Conservation (phyloP, 2,329 filamentous ascomycete genomes). For the Stemphylium beticola region DNA sequence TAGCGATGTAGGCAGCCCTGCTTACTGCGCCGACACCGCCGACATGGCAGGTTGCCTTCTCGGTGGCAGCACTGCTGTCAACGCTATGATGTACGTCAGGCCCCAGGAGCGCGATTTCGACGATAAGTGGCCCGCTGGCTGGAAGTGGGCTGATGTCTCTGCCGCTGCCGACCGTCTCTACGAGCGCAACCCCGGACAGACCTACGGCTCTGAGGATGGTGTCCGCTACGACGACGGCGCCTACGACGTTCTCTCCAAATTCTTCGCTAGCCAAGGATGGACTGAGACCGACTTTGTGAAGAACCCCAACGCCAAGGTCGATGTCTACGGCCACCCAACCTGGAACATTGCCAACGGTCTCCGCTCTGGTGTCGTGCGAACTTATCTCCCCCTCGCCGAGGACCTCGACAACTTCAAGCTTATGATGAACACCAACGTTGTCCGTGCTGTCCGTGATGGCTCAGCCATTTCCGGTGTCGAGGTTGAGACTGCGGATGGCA, state of each 20-base stretch:
- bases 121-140: slow-evolving; percentile 73
- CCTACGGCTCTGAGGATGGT: slow-evolving; percentile 68
- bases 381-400: slow-evolving; percentile 69
- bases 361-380: slow-evolving; percentile 71
- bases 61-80: slow-evolving; percentile 70
- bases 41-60: slow-evolving; percentile 74
- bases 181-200: slow-evolving; percentile 71
- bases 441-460: slow-evolving; percentile 67
- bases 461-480: slow-evolving; percentile 69
- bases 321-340: slow-evolving; percentile 65
- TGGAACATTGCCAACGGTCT: slow-evolving; percentile 71
- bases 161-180: slow-evolving; percentile 70
- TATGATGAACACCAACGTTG: slow-evolving; percentile 69
- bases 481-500: slow-evolving; percentile 53
- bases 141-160: slow-evolving; percentile 69
- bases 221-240: slow-evolving; percentile 68
- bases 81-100: slow-evolving; percentile 51
- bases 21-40: slow-evolving; percentile 67
- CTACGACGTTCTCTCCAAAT: slow-evolving; percentile 67
- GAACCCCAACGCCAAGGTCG: slow-evolving; percentile 66
- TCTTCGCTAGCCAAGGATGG: slow-evolving; percentile 67
- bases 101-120: slow-evolving; percentile 65
- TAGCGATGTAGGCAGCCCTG: slow-evolving; percentile 34
- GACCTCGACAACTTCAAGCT: slow-evolving; percentile 69
- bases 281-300: slow-evolving; percentile 66